Evolutionary conservation across 768 basidiomycete genomes (phyloP).

Genomic region (Infundibulicybe gibba): DNA sequence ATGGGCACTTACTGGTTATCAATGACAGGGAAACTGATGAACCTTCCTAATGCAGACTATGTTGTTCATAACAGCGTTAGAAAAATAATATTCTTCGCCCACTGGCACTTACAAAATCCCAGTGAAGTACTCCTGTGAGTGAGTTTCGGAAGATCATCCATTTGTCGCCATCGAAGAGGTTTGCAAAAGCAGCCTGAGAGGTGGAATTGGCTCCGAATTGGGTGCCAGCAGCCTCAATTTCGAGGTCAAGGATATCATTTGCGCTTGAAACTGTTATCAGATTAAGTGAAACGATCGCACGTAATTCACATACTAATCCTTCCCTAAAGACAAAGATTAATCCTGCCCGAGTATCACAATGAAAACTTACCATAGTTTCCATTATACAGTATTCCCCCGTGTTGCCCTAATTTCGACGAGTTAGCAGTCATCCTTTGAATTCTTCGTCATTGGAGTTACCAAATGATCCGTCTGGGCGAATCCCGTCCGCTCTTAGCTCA

Average conservation of each 20-base stretch:
- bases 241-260: slow-evolving; percentile 1
- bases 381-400: slow-evolving; percentile 63
- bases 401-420: slow-evolving; percentile 38
- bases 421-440: neutral
- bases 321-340: slow-evolving; percentile 24
- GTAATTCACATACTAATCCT: slow-evolving; percentile 34
- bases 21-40: slow-evolving; percentile 1
- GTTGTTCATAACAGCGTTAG: neutral
- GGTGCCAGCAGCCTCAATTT: slow-evolving; percentile 3
- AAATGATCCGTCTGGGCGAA: slow-evolving; percentile 49
- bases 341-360: neutral
- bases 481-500: slow-evolving; percentile 53
- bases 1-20: neutral
- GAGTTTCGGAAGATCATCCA: slow-evolving; percentile 51
- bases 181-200: slow-evolving; percentile 31
- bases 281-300: neutral
- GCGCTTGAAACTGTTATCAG: neutral
- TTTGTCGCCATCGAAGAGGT: slow-evolving; percentile 38
- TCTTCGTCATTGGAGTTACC: slow-evolving; percentile 19
- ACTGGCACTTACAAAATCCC: slow-evolving; percentile 39
- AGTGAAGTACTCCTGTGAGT: slow-evolving; percentile 37
- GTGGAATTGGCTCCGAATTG: slow-evolving; percentile 5
- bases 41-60: slow-evolving; percentile 7
- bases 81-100: neutral
- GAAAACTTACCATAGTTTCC: slow-evolving; percentile 58